Base-by-base conservation (phyloP, 2,329 filamentous ascomycete species). In the Anisogramma anomala region DNA sequence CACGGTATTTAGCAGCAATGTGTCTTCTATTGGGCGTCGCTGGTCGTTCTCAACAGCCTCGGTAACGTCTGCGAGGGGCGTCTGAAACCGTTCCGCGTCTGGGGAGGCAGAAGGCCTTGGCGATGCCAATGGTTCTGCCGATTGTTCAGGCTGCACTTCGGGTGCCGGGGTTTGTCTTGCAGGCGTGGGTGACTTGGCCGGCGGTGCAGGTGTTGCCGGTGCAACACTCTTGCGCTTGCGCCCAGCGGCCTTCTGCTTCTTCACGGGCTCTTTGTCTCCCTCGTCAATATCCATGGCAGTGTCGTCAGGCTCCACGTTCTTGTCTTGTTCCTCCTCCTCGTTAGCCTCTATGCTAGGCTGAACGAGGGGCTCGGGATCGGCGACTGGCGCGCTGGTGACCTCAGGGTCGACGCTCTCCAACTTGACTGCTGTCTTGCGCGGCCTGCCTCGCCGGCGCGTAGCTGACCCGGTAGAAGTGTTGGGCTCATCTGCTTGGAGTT, bases 61-160 rank as follows among this genome's bases (percentile, higher is more conserved):
- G 11, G 84, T 88, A 48, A 87, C 84, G 55, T 94, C 84, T 46
- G 75, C 71, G 32, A 89, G 68, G 2, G 84, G 79, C 3, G 77
- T 75, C 41, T 68, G 67, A 34, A 66, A 49, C 48, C 69, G 62
- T 10, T 70, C 65, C 11, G 69, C 62, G 41, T 77, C 71, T 36
- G 76, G 73, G 15, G 78, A 75, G 31, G 65, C 60, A 7, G 77
- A 76, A 8, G 71, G 58, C 42, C 71, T 64, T 2, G 74, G 71
- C 7, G 70, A 74, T 1, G 68, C 55, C 18, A 55, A 4, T 9
- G 41, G 31, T 6, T 20, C 36, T 22, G 35, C 2, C 8, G 35
- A 56, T 2, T 34, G 20, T 22, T 65, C 61, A 3, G 65, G 58
- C 13, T 53, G 52, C 3, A 60, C 48, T 13, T 65, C 64, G 13